Evolutionary conservation across 2,329 filamentous ascomycete genomes (phyloP), one percentile per base, ranked within the genome.

Genomic region (Raffaelea ambrosiae): DNA sequence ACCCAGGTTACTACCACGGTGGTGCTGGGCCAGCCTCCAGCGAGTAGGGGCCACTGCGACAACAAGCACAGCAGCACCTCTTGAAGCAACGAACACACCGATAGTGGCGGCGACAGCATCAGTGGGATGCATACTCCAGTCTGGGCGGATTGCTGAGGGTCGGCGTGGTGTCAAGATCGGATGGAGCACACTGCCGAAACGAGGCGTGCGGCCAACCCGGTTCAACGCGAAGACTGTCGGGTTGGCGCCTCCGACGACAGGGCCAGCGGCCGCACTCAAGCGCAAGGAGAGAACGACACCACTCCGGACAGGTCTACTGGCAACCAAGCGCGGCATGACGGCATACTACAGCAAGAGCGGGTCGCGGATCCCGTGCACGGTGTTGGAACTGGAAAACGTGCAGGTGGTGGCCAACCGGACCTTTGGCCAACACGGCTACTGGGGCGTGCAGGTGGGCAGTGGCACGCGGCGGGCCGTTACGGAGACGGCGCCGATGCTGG

Each of bases 261-360:
- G 79, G 0, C 78, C 78, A 2, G 77, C 76, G 2, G 80, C 80
- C 10, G 79, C 80, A 7, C 72, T 83, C 51, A 66, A 68, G 65
- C 76, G 80, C 43, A 75, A 72, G 57, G 75, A 72, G 55, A 70
- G 69, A 54, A 79, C 77, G 16, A 77, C 79, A 14, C 80, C 80
- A 1, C 59, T 81, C 39, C 85, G 93, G 23, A 83, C 89, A 2
- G 93, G 93, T 26, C 83, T 88, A 9, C 75, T 98, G 42, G 89
- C 86, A 13, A 76, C 83, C 63, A 98, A 98, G 71, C 91, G 90
- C 70, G 93, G 93, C 66, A 97, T 98, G 87, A 95, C 89, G 40
- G 90, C 86, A 51, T 69, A 96, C 55, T 97, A 86, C 74, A 83
- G 89, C 61, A 79, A 82, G 58, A 86, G 86, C 22, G 86, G 87